Base-by-base conservation (phyloP, 352 stramenopile genomes). In the Phytophthora cryptogea region DNA sequence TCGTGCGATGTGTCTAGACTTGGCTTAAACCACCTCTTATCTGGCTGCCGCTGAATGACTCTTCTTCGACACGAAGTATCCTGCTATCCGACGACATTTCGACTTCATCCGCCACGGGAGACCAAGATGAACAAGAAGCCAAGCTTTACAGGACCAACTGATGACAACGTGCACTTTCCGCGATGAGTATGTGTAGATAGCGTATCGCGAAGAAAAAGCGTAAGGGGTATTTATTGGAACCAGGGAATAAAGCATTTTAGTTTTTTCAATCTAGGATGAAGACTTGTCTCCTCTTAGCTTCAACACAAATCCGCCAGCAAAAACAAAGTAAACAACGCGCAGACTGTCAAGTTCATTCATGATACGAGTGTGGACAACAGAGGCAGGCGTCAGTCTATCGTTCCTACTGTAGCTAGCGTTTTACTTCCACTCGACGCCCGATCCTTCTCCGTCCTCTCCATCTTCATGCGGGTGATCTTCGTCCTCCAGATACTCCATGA, bases 401-500 rank as follows among this genome's bases (percentile, higher is more conserved):
- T 56, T 54, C 31, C 44, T 64, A 67, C 33, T 16, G 16, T 26
- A 26, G 8, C 20, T 42, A 61, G 31, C 36, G 45, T 45, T 46
- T 66, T 72, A 89, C 67, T 89, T 85, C 79, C 79, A 89, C 37
- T 88, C 77, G 52, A 87, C 68, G 23, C 64, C 71, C n/a, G 66
- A 76, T 31, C 61, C 60, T 61, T 73, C 49, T 57, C 58, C 59
- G 10, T 66, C 52, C 31, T 78, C 68, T 43, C n/a, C 39, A 13
- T 77, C 66, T 20, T 48, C 56, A 39, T 70, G 67, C 14, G 50
- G 53, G 49, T 78, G 75, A 59, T 88, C 79, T n/a, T 87, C 77
- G 36, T 89, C 79, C 13, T 90, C 73, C 3, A 90, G 52, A 54
- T 89, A 83, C 52, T 92, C 82, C 80, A 92, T 92, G 61, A 95